phyloP scores from a whole-genome alignment of 495 filamentous ascomycete genomes.

The Chlorociboria aeruginascens region DNA sequence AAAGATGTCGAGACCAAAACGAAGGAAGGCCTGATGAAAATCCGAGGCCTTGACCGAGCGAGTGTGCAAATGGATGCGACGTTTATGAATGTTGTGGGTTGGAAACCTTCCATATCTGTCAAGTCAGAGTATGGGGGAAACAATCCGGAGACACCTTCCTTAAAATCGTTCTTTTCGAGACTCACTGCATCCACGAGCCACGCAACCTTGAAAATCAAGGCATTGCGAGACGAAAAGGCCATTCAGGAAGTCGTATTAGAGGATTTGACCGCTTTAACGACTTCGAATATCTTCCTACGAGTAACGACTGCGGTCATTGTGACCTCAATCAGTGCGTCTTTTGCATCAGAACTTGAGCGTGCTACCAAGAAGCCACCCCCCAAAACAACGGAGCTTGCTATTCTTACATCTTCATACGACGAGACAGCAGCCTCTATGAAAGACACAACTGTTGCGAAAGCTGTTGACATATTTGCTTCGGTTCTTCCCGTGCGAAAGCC shows the following conservation, averaged over 20 bases:
- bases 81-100: constrained; percentile 82
- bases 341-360: constrained; percentile 81
- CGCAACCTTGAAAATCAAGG: constrained; percentile 29
- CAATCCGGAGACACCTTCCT: constrained; percentile 36
- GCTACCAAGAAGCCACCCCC: constrained; percentile 96
- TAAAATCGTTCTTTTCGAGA: constrained; percentile 72
- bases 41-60: constrained; percentile 59
- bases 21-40: constrained; percentile 72
- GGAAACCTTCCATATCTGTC: constrained; percentile 48
- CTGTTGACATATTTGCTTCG: constrained; percentile 69
- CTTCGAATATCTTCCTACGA: constrained; percentile 73
- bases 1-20: constrained; percentile 71
- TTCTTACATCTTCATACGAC: constrained; percentile 85
- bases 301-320: constrained; percentile 74
- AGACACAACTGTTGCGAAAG: constrained; percentile 16
- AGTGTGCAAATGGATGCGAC: constrained; percentile 82
- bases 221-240: constrained; percentile 37
- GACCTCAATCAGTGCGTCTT: constrained; percentile 50
- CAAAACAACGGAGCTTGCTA: constrained; percentile 67
- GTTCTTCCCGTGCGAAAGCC: constrained; percentile 75
- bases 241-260: constrained; percentile 45
- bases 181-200: constrained; percentile 40
- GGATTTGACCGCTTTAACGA: constrained; percentile 52
- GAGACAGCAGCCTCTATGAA: constrained; percentile 35
- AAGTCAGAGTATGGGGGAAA: constrained; percentile 13